Evolutionary conservation across 2,329 filamentous ascomycete genomes (phyloP).

Genomic region (Botrytis fragariae): DNA sequence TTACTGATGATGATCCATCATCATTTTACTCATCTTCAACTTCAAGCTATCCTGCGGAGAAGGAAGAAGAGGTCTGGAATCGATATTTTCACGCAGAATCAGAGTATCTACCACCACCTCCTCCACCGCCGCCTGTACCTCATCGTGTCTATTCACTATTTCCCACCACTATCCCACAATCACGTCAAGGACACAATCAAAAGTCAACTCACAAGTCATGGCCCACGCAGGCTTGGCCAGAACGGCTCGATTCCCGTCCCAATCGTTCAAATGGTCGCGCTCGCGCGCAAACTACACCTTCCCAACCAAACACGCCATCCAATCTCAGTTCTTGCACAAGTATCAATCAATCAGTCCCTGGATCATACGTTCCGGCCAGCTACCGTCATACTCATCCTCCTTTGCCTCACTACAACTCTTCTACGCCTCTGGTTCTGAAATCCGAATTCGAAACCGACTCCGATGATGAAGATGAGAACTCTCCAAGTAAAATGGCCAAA

Average conservation of each 20-base stretch:
- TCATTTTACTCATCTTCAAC: conserved; percentile 17
- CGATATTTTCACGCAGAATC: conserved; percentile 8
- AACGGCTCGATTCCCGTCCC: conserved; percentile 16
- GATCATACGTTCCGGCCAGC: background rate
- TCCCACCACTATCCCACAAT: background rate
- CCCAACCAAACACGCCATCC: background rate
- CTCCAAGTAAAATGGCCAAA: conserved; percentile 14
- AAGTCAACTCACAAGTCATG: conserved; percentile 19
- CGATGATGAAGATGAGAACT: conserved; percentile 18
- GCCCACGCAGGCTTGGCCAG: conserved; percentile 13
- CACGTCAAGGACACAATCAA: background rate
- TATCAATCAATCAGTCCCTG: background rate
- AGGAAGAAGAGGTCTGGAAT: conserved; percentile 20
- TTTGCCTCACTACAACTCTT: conserved; percentile 1
- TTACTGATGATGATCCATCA: conserved; percentile 13
- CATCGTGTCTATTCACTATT: conserved; percentile 16
- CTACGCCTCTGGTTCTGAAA: conserved; percentile 8
- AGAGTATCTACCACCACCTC: background rate
- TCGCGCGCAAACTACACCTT: conserved; percentile 16
- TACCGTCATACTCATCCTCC: background rate
- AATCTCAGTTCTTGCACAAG: conserved; percentile 3
- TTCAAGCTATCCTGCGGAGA: conserved; percentile 4
- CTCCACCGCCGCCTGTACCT: background rate
- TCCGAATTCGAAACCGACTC: conserved; percentile 18
- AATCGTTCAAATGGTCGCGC: background rate